Conservation (phyloP, 164 flowering plant species). For the Taxillus chinensis region DNA sequence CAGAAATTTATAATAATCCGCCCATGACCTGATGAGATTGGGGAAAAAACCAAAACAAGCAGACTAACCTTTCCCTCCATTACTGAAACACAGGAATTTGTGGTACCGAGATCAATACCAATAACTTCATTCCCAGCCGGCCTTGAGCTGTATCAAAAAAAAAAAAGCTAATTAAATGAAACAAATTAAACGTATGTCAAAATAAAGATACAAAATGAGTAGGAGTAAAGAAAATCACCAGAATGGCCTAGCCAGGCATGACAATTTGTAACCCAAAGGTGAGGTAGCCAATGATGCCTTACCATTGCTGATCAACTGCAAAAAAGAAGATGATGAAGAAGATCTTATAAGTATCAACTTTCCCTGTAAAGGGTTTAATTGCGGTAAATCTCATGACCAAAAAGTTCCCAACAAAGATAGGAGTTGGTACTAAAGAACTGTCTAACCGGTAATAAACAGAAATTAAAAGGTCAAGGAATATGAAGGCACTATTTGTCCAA, state of each 20-base stretch:
- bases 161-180: not conserved
- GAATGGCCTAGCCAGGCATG: conserved; percentile 11
- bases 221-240: not conserved
- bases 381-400: too few relatives aligned
- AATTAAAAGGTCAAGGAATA: too few relatives aligned
- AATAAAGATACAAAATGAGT: not conserved
- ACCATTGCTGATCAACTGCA: conserved; percentile 11
- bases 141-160: conserved; percentile 27
- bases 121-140: conserved; percentile 54
- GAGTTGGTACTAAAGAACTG: too few relatives aligned
- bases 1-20: not conserved
- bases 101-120: conserved; percentile 68
- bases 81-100: conserved; percentile 56
- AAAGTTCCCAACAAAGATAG: too few relatives aligned
- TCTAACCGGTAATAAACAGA: too few relatives aligned
- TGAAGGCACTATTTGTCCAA: too few relatives aligned
- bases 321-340: not conserved
- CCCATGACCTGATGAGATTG: too few relatives aligned
- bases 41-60: too few relatives aligned
- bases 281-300: conserved; percentile 5
- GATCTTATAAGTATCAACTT: too few relatives aligned
- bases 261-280: conserved; percentile 2
- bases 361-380: too few relatives aligned
- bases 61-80: conserved; percentile 59
- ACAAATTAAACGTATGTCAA: not conserved